These are phyloP conservation scores for Tolypocladium pustulatum DNA, from an alignment of 2,329 filamentous ascomycete genomes.

Conservation along the genomic window DNA sequence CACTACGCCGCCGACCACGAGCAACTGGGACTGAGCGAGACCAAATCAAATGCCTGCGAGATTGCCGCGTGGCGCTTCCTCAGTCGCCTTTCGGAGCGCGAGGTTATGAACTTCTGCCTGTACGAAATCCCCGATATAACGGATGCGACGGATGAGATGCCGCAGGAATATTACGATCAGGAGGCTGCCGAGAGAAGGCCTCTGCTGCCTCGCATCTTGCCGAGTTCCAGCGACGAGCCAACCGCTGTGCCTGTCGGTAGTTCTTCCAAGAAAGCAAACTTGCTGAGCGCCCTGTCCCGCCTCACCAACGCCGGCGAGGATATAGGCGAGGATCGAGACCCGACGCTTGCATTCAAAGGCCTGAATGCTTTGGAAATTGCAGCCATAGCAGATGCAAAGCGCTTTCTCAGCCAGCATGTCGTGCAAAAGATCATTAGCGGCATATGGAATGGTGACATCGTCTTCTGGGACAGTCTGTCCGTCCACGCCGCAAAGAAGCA, in stretches of 20 bases:
- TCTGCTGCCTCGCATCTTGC: slow-evolving; percentile 28
- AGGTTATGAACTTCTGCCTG: slow-evolving; percentile 64
- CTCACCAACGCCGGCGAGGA: slow-evolving; percentile 33
- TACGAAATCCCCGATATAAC: slow-evolving; percentile 53
- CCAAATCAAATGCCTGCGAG: slow-evolving; percentile 65
- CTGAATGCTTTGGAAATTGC: slow-evolving; percentile 85
- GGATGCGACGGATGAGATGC: slow-evolving; percentile 7
- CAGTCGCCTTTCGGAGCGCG: slow-evolving; percentile 57
- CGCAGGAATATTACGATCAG: slow-evolving; percentile 15
- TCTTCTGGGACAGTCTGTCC: slow-evolving; percentile 76
- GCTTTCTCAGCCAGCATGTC: slow-evolving; percentile 68
- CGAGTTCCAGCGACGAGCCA: slow-evolving; percentile 11
- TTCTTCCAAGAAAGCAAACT: slow-evolving; percentile 32
- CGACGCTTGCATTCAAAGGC: slow-evolving; percentile 62
- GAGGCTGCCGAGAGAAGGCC: slow-evolving; percentile 37
- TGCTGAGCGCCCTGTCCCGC: slow-evolving; percentile 44
- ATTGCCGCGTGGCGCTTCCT: slow-evolving; percentile 74
- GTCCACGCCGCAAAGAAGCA: slow-evolving; percentile 65
- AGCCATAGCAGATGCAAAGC: slow-evolving; percentile 70
- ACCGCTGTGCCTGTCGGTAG: slow-evolving; percentile 22
- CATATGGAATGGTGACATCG: slow-evolving; percentile 78
- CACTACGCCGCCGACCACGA: slow-evolving; percentile 57
- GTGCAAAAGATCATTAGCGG: slow-evolving; percentile 77
- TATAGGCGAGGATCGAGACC: slow-evolving; percentile 40
- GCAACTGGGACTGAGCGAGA: slow-evolving; percentile 54